Evolutionary conservation across 495 filamentous ascomycete species (phyloP).

Genomic region (Parachaetomium inaequale): DNA sequence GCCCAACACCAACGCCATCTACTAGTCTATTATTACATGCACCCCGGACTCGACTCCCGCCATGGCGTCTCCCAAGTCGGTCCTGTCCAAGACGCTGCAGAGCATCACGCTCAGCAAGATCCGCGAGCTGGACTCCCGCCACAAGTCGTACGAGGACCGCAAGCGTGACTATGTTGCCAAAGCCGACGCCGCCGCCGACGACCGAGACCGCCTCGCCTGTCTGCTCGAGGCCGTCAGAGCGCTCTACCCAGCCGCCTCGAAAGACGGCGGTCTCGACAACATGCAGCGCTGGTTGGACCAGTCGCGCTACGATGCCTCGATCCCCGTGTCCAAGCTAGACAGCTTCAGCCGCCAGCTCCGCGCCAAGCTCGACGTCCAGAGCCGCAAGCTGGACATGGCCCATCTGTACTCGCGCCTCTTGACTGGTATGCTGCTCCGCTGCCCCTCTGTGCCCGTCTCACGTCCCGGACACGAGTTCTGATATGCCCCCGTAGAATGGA

Average conservation of each 20-base stretch:
- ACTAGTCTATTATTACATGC: not conserved
- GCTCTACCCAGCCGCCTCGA: conserved; percentile 29
- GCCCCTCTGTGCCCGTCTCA: not conserved
- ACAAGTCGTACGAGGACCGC: conserved; percentile 47
- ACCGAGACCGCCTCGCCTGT: conserved; percentile 33
- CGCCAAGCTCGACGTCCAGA: conserved; percentile 43
- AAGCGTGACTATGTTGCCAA: conserved; percentile 37
- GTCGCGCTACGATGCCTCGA: conserved; percentile 39
- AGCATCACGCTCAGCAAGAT: conserved; percentile 65
- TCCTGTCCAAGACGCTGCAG: conserved; percentile 58
- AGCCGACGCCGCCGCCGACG: conserved; percentile 29
- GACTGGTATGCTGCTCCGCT: conserved; percentile 29
- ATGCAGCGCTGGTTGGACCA: conserved; percentile 37
- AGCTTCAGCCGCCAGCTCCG: conserved; percentile 42
- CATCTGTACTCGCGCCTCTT: conserved; percentile 59
- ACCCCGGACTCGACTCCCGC: not conserved
- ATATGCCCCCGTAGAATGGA: conserved; percentile 47
- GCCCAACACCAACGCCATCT: not conserved
- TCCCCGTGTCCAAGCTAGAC: conserved; percentile 33
- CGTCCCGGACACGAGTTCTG: not conserved
- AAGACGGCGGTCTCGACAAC: conserved; percentile 29
- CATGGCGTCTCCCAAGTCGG: conserved; percentile 36
- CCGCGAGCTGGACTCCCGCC: conserved; percentile 58
- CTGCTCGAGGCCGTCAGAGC: conserved; percentile 43
- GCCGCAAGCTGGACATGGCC: conserved; percentile 56